These are phyloP conservation scores for Epichloe sibirici DNA, from an alignment of 2,329 filamentous ascomycete species.

Conservation along the genomic window DNA sequence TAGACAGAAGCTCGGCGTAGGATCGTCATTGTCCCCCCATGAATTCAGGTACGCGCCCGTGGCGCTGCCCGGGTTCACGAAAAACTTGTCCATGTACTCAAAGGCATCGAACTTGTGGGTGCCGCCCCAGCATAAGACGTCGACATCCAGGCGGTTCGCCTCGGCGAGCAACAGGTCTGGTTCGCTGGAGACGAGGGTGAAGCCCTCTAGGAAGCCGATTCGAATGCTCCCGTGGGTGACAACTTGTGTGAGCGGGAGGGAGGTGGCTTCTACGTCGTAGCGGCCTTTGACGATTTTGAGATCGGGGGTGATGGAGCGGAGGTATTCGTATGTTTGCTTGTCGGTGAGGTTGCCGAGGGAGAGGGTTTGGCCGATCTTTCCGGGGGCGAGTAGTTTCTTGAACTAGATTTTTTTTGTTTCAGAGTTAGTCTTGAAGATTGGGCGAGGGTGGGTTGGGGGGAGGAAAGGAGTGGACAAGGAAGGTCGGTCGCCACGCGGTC, in stretches of 20 bases:
- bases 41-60: constrained; percentile 50
- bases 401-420: constrained; percentile 39
- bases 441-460: no score
- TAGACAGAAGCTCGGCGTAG: constrained; percentile 82
- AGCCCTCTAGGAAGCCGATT: constrained; percentile 56
- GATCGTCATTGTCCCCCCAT: constrained; percentile 55
- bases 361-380: constrained; percentile 72
- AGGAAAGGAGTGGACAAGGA: no score
- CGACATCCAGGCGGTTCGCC: constrained; percentile 55
- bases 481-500: no score
- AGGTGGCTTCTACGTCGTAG: constrained; percentile 54
- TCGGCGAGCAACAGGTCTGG: constrained; percentile 55
- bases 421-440: no score
- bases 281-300: constrained; percentile 58
- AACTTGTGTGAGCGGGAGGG: constrained; percentile 51
- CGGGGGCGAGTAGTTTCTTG: constrained; percentile 72
- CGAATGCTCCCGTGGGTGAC: constrained; percentile 54
- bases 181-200: constrained; percentile 54
- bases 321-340: constrained; percentile 68
- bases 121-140: constrained; percentile 57
- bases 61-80: constrained; percentile 56
- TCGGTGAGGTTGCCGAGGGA: constrained; percentile 74
- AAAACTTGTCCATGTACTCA: constrained; percentile 65
- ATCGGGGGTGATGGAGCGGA: constrained; percentile 61
- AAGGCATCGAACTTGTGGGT: constrained; percentile 59